Base-by-base conservation (phyloP, 495 filamentous ascomycete genomes). In the Hyaloscypha bicolor region DNA sequence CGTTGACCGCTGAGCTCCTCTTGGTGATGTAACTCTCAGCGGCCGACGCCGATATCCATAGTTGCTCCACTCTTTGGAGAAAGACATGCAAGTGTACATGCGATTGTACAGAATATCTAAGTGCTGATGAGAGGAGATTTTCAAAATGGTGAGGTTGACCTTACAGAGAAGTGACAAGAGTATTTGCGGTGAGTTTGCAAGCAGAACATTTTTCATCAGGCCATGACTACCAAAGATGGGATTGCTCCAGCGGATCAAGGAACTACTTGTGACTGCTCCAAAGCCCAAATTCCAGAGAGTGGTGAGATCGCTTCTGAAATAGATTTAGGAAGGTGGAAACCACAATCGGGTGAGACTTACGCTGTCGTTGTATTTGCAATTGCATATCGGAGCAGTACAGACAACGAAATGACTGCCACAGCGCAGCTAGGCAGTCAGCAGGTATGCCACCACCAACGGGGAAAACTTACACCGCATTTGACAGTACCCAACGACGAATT, bases 1-100 rank as follows among this genome's bases (percentile, higher is more conserved):
- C 2, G 79, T 81, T 5, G 72, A 69, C 32, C 75, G 72, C 64
- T 85, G 79, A 11, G 65, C 60, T 1, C 76, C 76, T 48, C 70
- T 64, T 0, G 83, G 81, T 14, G 72, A 70, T 0, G 83, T 82
- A 5, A 88, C 82, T 4, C 86, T 77, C 1, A 88, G 76, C 4
- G 70, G 64, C 53, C 75, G 79, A 8, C 71, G 69, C 2, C 57
- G 32, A 12, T 62, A n/a, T 22, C 66, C 69, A 30, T 71, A 74
- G 14, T 29, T 4, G 58, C 55, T 63, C 74, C 75, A 79, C 65
- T 79, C 77, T 12, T 71, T 51, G 2, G 73, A 73, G 19, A 70
- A 62, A 6, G 69, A 61, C 70, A 80, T 76, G 42, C 66, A 69
- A 4, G 80, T 82, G 66, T 74, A 75, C 48, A 79, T 56, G 14